Percentiles rank a stretch among this genome's conserved stretches.
Conservation (phyloP, 2,329 filamentous ascomycete species). For the Fusarium pseudoanthophilum region DNA sequence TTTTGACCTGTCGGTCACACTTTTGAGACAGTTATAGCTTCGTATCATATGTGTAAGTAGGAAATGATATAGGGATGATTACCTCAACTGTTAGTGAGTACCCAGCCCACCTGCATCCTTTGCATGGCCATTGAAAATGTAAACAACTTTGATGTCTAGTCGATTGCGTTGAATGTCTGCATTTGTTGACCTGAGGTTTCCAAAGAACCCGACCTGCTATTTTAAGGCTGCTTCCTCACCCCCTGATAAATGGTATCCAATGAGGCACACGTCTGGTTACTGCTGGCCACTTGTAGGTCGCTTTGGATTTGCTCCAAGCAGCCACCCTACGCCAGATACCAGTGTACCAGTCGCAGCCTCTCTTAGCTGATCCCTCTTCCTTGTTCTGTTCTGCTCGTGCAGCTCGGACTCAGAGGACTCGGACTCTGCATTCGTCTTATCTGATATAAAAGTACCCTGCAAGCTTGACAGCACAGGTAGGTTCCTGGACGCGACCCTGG, state of each 20-base stretch:
- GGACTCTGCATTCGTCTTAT: constrained; percentile 25
- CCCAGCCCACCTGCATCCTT: neutral
- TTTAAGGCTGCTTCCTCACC: neutral
- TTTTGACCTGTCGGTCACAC: neutral
- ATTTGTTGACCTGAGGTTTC: neutral
- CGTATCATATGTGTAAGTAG: neutral
- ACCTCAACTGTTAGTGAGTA: neutral
- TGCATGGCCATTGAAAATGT: neutral
- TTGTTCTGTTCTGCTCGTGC: constrained; percentile 55
- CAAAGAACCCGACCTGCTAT: neutral
- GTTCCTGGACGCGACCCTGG: constrained; percentile 67
- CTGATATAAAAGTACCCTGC: constrained; percentile 47
- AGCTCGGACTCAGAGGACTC: constrained; percentile 40
- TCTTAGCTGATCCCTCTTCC: constrained; percentile 78
- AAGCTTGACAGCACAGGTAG: constrained; percentile 66
- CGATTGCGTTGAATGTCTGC: neutral
- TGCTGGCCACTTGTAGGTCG: constrained; percentile 30
- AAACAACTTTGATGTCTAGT: neutral
- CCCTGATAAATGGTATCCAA: neutral
- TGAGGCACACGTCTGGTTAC: neutral
- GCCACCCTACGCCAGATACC: constrained; percentile 74
- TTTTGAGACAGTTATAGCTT: neutral
- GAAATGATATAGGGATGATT: neutral
- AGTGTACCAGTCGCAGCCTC: constrained; percentile 75
- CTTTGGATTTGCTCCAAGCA: constrained; percentile 66